Conservation (phyloP, 139 green algal genomes). For the Yamagishiella unicocca region DNA sequence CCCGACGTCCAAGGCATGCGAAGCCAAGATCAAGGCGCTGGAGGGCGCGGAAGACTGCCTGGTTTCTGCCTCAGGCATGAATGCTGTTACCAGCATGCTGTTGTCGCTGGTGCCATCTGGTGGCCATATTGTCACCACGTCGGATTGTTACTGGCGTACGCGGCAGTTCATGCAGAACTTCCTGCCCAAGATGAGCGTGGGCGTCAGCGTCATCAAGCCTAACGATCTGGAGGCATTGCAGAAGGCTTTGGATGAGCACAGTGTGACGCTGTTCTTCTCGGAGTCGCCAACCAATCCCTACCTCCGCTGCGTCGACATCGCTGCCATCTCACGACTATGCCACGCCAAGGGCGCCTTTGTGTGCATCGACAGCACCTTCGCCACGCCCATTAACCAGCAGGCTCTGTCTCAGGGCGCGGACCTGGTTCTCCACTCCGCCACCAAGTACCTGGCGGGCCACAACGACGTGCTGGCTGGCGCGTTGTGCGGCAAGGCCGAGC, state of each 20-base stretch:
- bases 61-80: slow-evolving; percentile 95
- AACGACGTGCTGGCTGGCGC: slow-evolving; percentile 97
- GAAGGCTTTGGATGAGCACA: slow-evolving; percentile 75
- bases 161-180: slow-evolving; percentile 98
- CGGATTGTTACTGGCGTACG: slow-evolving; percentile 99
- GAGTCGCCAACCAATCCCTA: slow-evolving; percentile 99
- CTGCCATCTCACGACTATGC: slow-evolving; percentile 84
- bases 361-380: slow-evolving; percentile 97
- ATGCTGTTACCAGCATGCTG: slow-evolving; percentile 98
- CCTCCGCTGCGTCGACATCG: slow-evolving; percentile 97
- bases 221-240: slow-evolving; percentile 89
- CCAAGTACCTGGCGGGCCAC: slow-evolving; percentile 99
- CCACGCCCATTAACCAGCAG: slow-evolving; percentile 93
- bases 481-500: slow-evolving; percentile 83
- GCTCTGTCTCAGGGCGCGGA: slow-evolving; percentile 93
- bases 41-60: slow-evolving; percentile 98
- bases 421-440: slow-evolving; percentile 98
- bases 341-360: slow-evolving; percentile 80
- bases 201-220: slow-evolving; percentile 95
- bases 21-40: slow-evolving; percentile 97
- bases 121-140: slow-evolving; percentile 99
- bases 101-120: slow-evolving; percentile 95
- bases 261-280: slow-evolving; percentile 95
- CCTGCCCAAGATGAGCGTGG: slow-evolving; percentile 93
- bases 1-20: slow-evolving; percentile 88